Conservation (phyloP, 2,329 filamentous ascomycete genomes). For the Bipolaris oryzae region DNA sequence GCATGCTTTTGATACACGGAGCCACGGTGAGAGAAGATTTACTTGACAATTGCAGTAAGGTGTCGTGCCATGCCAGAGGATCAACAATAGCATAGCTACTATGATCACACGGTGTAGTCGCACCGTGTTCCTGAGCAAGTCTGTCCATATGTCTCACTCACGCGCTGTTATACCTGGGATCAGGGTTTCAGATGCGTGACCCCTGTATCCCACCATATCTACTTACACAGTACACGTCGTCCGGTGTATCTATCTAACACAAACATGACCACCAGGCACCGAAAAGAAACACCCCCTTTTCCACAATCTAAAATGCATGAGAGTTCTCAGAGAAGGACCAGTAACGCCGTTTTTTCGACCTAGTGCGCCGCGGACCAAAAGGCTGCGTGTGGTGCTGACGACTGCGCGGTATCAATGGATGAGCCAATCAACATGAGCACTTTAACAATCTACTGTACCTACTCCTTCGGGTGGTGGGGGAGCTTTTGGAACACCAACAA, state of each 20-base stretch:
- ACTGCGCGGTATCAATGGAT: constrained; percentile 10
- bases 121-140: not conserved
- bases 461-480: not conserved
- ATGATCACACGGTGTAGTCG: constrained; percentile 12
- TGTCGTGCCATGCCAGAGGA: not conserved
- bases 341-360: not conserved
- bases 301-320: constrained; percentile 3
- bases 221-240: not conserved
- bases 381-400: constrained; percentile 19
- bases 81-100: constrained; percentile 1
- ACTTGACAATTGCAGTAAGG: not conserved
- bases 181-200: constrained; percentile 27
- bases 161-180: constrained; percentile 28
- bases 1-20: not conserved
- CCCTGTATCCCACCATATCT: constrained; percentile 17
- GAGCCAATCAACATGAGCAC: constrained; percentile 10
- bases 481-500: not conserved
- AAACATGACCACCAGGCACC: not conserved
- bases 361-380: constrained; percentile 7
- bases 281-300: not conserved
- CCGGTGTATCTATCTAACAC: not conserved
- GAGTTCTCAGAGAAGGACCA: constrained; percentile 5
- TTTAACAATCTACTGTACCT: constrained; percentile 10
- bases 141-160: constrained; percentile 19
- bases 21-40: not conserved